phyloP scores from a whole-genome alignment of 2,329 filamentous ascomycete genomes.

The Pseudogymnoascus sp. region DNA sequence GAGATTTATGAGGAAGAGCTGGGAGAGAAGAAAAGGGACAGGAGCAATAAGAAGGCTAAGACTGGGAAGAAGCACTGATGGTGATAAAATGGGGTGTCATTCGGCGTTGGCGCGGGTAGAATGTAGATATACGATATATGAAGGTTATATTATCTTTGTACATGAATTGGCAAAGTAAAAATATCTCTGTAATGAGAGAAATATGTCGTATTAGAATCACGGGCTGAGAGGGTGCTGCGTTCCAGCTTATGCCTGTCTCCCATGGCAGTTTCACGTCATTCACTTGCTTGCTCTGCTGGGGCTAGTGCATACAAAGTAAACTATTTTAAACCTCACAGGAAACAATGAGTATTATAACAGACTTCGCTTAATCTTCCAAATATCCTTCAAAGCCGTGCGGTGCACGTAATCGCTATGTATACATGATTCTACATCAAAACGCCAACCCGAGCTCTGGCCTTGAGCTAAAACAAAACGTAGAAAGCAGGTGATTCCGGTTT shows the following conservation, averaged over 20 bases:
- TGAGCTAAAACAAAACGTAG: constrained; percentile 7
- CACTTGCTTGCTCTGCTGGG: not conserved
- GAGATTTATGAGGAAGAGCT: constrained; percentile 56
- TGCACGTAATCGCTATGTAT: constrained; percentile 8
- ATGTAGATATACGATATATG: constrained; percentile 3
- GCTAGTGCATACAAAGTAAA: not conserved
- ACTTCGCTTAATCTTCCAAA: not conserved
- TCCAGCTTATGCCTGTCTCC: not conserved
- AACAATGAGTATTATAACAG: not conserved
- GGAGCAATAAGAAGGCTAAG: constrained; percentile 41
- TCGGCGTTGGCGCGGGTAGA: not conserved
- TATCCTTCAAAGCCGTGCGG: constrained; percentile 1
- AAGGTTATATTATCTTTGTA: constrained; percentile 6
- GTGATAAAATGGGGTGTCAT: constrained; percentile 2
- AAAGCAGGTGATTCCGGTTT: constrained; percentile 1
- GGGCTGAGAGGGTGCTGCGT: not conserved
- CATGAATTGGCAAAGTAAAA: not conserved
- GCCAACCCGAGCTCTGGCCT: constrained; percentile 2
- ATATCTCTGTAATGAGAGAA: not conserved
- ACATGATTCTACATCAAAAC: constrained; percentile 10
- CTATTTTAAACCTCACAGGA: not conserved
- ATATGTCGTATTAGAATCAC: not conserved
- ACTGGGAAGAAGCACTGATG: constrained; percentile 32
- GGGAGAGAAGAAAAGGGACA: constrained; percentile 39
- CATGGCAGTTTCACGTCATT: not conserved